Evolutionary conservation across 2,329 filamentous ascomycete genomes (phyloP).

Genomic region (Penicillium hesseltinei): DNA sequence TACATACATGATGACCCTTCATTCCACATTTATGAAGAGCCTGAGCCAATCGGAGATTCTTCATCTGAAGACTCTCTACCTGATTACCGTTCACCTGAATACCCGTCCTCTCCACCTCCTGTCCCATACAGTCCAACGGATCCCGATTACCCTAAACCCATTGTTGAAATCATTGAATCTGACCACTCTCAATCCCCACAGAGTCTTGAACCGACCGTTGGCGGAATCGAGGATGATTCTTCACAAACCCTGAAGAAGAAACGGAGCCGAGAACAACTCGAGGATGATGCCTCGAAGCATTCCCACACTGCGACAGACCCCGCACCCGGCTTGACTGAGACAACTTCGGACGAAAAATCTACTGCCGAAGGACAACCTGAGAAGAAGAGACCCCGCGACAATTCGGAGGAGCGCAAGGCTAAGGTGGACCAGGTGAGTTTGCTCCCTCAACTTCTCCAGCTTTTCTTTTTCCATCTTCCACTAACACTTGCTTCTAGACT

Average conservation of each 20-base stretch:
- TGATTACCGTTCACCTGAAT: background rate
- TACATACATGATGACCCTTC: background rate
- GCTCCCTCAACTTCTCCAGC: background rate
- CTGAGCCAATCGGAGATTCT: background rate
- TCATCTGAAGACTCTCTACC: background rate
- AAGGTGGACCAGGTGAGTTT: conserved; percentile 28
- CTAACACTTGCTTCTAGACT: conserved; percentile 20
- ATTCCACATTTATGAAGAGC: background rate
- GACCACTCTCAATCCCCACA: background rate
- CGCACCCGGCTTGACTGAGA: background rate
- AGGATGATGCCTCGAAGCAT: conserved; percentile 30
- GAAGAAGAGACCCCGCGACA: conserved; percentile 41
- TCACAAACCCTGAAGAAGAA: conserved; percentile 43
- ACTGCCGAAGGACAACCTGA: conserved; percentile 21
- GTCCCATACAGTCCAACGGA: background rate
- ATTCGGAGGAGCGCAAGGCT: conserved; percentile 38
- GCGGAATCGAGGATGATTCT: conserved; percentile 23
- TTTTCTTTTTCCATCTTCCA: background rate
- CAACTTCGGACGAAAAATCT: conserved; percentile 12
- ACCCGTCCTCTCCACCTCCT: background rate
- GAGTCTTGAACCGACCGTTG: background rate
- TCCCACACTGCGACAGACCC: background rate
- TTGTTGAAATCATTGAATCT: background rate
- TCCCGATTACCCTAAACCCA: background rate
- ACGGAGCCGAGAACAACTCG: conserved; percentile 44